Base-by-base conservation (phyloP, 2,329 filamentous ascomycete species). In the Penicillium sp. region DNA sequence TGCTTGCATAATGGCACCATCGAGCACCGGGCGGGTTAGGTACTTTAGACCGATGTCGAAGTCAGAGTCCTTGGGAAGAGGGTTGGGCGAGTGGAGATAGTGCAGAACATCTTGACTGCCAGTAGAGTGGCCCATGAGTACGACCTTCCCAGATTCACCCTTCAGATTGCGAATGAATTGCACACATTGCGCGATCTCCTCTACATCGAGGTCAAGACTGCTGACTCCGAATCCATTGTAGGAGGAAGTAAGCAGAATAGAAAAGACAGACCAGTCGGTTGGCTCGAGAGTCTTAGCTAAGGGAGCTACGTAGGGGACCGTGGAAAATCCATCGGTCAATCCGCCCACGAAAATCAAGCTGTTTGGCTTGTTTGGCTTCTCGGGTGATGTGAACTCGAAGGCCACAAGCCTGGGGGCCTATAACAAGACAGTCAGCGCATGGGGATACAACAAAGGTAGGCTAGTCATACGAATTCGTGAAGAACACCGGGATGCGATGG, bases 1-100 rank as follows among this genome's bases (percentile, higher is more conserved):
- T 0, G 88, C 91, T 72, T 96, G 92, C 54, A 96, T 76, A 45
- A 96, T 88, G 49, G 87, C 87, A 35, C 89, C 92, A 58, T 95
- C 85, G 1, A 96, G 76, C 0, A 56, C 76, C 0, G 84, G 82
- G 13, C 83, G 76, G 42, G 75, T 73, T 6, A 74, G 58, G 45
- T 76, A 61, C 33, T 66, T 48, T 14, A 71, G 62, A 5, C 65
- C 65, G 7, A 59, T 51, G 48, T 69, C 67, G 29, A 67, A 65
- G 6, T 67, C 54, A 59, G 67, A 45, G 24, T 52, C 31, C 66
- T 62, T 31, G 33, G 68, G 65, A 58, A 72, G 49, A 7, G 74
- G 78, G 52, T 79, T 80, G 2, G 74, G 69, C 4, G 75, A 70
- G 58, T 76, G 72, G 1, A 88, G 69, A 62, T 90, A 90, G 64